Percentiles rank a stretch among this genome's conserved stretches.
Conservation (phyloP, 139 green algal species). For the Yamagishiella unicocca region DNA sequence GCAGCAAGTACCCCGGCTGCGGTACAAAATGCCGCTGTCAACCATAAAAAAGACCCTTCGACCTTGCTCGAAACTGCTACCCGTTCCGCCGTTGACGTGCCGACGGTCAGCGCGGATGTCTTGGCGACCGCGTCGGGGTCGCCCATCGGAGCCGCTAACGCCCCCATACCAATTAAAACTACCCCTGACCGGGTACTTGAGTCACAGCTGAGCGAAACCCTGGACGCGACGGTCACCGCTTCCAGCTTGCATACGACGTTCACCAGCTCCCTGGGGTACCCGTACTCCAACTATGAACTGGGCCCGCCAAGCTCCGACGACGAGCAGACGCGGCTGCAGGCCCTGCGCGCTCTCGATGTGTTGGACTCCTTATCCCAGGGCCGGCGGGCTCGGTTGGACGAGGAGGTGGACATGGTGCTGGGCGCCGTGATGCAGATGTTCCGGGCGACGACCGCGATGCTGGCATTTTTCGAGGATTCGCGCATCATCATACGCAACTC, state of each 20-base stretch:
- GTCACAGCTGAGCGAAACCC: background rate
- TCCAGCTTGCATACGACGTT: background rate
- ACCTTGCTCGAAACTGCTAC: background rate
- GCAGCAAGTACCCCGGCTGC: no score
- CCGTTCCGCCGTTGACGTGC: background rate
- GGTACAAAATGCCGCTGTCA: no score
- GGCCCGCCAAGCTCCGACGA: conserved; percentile 1
- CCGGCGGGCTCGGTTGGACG: background rate
- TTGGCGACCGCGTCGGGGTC: background rate
- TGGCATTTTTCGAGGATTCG: conserved; percentile 24
- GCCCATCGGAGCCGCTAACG: no score
- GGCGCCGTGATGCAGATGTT: conserved; percentile 2
- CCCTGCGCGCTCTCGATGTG: conserved; percentile 12
- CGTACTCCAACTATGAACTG: background rate
- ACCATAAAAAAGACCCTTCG: no score
- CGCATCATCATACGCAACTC: conserved; percentile 17
- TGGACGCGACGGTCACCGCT: background rate
- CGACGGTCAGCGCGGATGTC: background rate
- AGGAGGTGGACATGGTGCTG: conserved; percentile 30
- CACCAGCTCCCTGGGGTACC: background rate
- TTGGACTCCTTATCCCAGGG: background rate
- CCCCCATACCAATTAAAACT: no score
- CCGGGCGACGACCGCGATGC: background rate
- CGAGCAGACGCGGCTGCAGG: conserved; percentile 24
- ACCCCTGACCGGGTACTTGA: no score